These are phyloP conservation scores for Skeletonema costatum DNA, from an alignment of 108 stramenopile genomes.

Conservation along the genomic window DNA sequence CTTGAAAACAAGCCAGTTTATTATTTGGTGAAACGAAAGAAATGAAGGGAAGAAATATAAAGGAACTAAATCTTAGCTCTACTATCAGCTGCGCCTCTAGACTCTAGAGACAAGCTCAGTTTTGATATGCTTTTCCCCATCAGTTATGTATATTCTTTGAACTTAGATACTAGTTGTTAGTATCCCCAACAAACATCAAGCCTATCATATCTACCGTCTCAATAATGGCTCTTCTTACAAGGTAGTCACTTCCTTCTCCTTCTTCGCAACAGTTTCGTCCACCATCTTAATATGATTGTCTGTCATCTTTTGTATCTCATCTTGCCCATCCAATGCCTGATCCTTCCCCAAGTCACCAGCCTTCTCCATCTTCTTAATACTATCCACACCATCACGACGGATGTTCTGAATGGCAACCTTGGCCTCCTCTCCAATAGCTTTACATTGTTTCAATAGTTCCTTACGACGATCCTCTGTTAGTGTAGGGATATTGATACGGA, in stretches of 20 bases:
- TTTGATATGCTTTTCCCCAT: not conserved
- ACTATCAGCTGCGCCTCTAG: too few species aligned
- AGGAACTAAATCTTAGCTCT: too few species aligned
- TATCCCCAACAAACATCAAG: not conserved
- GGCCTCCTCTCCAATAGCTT: constrained; percentile 93
- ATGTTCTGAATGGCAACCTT: constrained; percentile 91
- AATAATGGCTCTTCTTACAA: constrained; percentile 73
- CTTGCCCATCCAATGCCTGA: constrained; percentile 77
- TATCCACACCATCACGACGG: constrained; percentile 88
- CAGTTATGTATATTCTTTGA: too few species aligned
- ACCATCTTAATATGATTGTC: constrained; percentile 87
- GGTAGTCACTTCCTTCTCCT: constrained; percentile 95
- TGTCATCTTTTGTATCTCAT: constrained; percentile 89
- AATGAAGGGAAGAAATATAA: too few species aligned
- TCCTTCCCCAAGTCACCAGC: constrained; percentile 84
- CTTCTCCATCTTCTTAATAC: constrained; percentile 94
- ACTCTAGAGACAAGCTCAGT: too few species aligned
- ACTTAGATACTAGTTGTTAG: too few species aligned
- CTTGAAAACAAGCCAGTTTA: too few species aligned
- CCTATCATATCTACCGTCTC: not conserved
- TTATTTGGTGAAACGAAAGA: too few species aligned
- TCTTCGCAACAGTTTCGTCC: constrained; percentile 84
- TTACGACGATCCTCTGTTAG: constrained; percentile 95
- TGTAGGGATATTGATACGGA: constrained; percentile 92
- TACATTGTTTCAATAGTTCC: constrained; percentile 93